Percentiles rank a stretch among this genome's conserved stretches.
phyloP scores from a whole-genome alignment of 2,329 filamentous ascomycete species.

The Clarireedia paspali region DNA sequence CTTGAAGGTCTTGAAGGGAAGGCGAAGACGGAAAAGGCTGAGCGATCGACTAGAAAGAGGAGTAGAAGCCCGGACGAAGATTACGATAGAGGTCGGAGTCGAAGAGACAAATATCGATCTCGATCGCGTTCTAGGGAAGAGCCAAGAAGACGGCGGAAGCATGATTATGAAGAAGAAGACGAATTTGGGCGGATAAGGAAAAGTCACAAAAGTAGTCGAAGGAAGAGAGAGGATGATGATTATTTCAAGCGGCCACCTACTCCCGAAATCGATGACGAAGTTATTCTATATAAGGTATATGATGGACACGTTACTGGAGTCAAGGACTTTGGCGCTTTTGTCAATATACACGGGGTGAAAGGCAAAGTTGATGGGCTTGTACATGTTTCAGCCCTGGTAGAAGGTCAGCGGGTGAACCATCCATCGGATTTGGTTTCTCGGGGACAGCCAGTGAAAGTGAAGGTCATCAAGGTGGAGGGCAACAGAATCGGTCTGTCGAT shows the following conservation, averaged over 20 bases:
- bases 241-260: conserved; percentile 58
- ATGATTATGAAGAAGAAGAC: conserved; percentile 48
- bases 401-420: conserved; percentile 81
- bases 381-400: conserved; percentile 81
- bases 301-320: conserved; percentile 83
- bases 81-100: conserved; percentile 29
- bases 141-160: conserved; percentile 33
- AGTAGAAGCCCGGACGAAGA: conserved; percentile 42
- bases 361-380: conserved; percentile 91
- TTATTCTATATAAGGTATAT: conserved; percentile 81
- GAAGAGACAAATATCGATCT: conserved; percentile 39
- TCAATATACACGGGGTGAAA: conserved; percentile 78
- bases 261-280: conserved; percentile 72
- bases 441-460: conserved; percentile 84
- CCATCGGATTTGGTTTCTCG: conserved; percentile 78
- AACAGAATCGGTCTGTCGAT: conserved; percentile 81
- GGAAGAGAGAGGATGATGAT: conserved; percentile 43
- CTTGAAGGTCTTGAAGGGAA: conserved; percentile 79
- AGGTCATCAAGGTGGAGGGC: conserved; percentile 80
- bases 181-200: conserved; percentile 47
- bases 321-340: conserved; percentile 94
- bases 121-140: conserved; percentile 46
- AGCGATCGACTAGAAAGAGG: conserved; percentile 39
- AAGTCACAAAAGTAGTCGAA: conserved; percentile 33
- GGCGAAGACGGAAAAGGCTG: conserved; percentile 33